Percentiles rank a stretch among this genome's conserved stretches.
Evolutionary conservation across 164 flowering plant species (phyloP).

Genomic region (Euptelea pleiosperma): DNA sequence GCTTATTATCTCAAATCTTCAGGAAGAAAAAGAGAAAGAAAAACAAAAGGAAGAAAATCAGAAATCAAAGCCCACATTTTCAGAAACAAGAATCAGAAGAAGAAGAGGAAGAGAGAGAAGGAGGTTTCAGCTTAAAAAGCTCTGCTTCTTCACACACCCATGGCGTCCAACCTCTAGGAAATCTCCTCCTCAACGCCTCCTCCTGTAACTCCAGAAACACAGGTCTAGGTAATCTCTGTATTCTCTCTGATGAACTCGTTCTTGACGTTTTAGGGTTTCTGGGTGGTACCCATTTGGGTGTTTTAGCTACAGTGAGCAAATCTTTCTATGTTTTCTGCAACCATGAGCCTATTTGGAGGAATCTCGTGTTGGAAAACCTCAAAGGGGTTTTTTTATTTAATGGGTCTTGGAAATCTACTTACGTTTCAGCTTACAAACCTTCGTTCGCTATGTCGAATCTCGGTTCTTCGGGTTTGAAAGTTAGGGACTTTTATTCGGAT

Average conservation of each 20-base stretch:
- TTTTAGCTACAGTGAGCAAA: constrained; percentile 69
- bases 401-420: constrained; percentile 82
- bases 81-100: constrained; percentile 16
- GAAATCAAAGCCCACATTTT: constrained; percentile 6
- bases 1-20: constrained; percentile 18
- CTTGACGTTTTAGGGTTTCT: constrained; percentile 75
- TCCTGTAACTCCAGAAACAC: constrained; percentile 73
- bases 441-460: constrained; percentile 15
- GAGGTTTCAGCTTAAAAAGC: constrained; percentile 59
- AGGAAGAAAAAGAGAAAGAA: constrained; percentile 25
- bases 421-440: constrained; percentile 36
- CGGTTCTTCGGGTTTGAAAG: constrained; percentile 32
- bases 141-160: constrained; percentile 56
- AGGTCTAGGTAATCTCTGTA: constrained; percentile 72
- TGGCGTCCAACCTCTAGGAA: constrained; percentile 92
- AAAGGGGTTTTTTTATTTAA: constrained; percentile 52
- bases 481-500: constrained; percentile 89
- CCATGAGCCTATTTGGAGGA: constrained; percentile 96
- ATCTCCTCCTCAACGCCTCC: constrained; percentile 52
- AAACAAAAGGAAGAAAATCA: constrained; percentile 7
- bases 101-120: constrained; percentile 28
- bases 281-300: constrained; percentile 51
- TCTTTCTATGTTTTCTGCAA: constrained; percentile 70
- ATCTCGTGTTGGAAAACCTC: constrained; percentile 60
- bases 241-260: constrained; percentile 75